Percentiles rank a stretch among this genome's conserved stretches.
Evolutionary conservation across 2,329 filamentous ascomycete species (phyloP).

Genomic region (Shiraia sp.): DNA sequence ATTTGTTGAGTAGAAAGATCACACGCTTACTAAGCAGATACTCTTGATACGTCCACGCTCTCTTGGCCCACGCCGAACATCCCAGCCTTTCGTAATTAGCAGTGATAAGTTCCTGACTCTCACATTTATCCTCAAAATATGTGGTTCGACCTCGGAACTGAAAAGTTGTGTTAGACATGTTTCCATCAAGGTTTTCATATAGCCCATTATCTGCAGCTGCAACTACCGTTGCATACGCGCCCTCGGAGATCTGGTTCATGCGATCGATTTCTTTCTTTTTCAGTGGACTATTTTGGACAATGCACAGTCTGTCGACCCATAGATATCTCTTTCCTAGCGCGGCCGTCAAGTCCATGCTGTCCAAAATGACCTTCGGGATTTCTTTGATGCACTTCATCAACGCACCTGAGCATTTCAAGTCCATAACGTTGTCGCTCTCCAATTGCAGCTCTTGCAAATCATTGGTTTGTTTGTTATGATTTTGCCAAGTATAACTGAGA

Average conservation of each 20-base stretch:
- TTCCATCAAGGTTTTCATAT: background rate
- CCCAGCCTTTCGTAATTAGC: background rate
- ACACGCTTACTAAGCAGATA: constrained; percentile 8
- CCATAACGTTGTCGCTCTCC: background rate
- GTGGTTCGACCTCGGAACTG: background rate
- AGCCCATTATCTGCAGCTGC: constrained; percentile 1
- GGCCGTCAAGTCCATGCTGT: constrained; percentile 1
- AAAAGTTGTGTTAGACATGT: background rate
- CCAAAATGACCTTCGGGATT: constrained; percentile 1
- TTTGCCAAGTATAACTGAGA: constrained; percentile 4
- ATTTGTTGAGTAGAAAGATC: constrained; percentile 2
- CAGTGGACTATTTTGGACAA: constrained; percentile 1
- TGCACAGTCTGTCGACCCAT: constrained; percentile 4
- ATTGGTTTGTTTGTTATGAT: background rate
- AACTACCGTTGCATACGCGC: constrained; percentile 2
- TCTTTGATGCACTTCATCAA: background rate
- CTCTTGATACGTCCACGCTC: constrained; percentile 11
- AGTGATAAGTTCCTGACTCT: background rate
- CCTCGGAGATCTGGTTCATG: constrained; percentile 3
- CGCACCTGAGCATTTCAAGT: background rate
- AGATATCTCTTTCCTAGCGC: constrained; percentile 1
- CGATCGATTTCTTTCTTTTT: background rate
- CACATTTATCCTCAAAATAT: background rate
- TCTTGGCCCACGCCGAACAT: background rate
- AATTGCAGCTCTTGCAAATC: background rate